A percentile compares a stretch with the other conserved stretches of the same genome.
Evolutionary conservation across 108 stramenopile genomes (phyloP).

Genomic region (Cafeteria roenbergensis): DNA sequence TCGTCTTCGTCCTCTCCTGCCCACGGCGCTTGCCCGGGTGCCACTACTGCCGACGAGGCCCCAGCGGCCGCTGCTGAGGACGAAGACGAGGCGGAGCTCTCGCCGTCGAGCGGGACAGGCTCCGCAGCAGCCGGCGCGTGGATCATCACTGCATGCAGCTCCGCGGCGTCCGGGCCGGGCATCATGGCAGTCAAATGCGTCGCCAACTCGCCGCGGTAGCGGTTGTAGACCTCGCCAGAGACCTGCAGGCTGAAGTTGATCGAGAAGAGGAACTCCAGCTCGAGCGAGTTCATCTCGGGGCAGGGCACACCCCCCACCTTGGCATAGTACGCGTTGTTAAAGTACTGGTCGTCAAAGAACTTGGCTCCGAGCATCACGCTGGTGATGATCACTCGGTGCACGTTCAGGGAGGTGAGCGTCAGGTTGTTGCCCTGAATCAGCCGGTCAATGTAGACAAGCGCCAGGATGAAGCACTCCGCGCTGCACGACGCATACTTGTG

Average conservation of each 20-base stretch:
- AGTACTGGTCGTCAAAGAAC: slow-evolving; percentile 97
- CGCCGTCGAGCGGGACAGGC: too few relatives aligned
- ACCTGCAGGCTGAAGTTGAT: slow-evolving; percentile 87
- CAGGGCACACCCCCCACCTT: slow-evolving; percentile 39
- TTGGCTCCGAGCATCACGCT: slow-evolving; percentile 86
- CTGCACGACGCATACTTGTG: slow-evolving; percentile 88
- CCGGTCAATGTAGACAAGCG: slow-evolving; percentile 93
- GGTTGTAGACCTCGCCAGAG: slow-evolving; percentile 33
- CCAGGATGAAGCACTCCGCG: slow-evolving; percentile 84
- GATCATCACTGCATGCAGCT: too few relatives aligned
- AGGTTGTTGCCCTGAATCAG: slow-evolving; percentile 83
- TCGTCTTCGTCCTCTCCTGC: too few relatives aligned
- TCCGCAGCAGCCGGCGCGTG: too few relatives aligned
- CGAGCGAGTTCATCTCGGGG: slow-evolving; percentile 69
- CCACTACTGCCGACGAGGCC: too few relatives aligned
- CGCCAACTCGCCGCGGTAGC: slow-evolving; percentile 17
- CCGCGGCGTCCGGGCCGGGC: too few relatives aligned
- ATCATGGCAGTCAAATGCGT: too few relatives aligned
- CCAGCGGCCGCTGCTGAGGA: too few relatives aligned
- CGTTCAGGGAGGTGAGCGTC: slow-evolving; percentile 77
- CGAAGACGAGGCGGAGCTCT: not conserved
- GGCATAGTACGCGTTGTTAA: slow-evolving; percentile 95
- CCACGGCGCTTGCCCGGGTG: too few relatives aligned
- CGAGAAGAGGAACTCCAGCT: slow-evolving; percentile 81
- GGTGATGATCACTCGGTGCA: slow-evolving; percentile 87